Conservation (phyloP, 1,284 basidiomycete species). For the Sanghuangporus sanghuang region DNA sequence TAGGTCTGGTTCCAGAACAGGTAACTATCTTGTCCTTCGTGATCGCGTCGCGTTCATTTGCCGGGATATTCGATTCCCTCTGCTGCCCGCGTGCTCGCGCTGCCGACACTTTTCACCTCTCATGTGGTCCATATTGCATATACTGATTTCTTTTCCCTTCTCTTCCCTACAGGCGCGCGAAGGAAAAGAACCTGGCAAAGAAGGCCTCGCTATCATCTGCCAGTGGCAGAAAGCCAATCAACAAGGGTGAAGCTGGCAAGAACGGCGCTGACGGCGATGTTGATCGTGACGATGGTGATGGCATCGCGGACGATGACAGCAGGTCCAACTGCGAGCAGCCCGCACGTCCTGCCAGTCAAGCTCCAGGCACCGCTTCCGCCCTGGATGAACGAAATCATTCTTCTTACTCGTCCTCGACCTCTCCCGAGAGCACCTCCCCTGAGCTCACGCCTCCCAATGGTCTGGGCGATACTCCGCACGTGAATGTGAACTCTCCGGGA, state of each 20-base stretch:
- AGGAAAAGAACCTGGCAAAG: slow-evolving; percentile 61
- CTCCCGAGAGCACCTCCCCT: slow-evolving; percentile 26
- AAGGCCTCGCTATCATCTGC: slow-evolving; percentile 20
- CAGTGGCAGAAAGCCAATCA: slow-evolving; percentile 11
- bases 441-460: slow-evolving; percentile 38
- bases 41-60: not conserved
- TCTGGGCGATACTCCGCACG: slow-evolving; percentile 23
- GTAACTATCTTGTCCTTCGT: slow-evolving; percentile 33
- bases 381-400: not conserved
- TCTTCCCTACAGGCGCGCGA: slow-evolving; percentile 56
- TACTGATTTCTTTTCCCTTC: slow-evolving; percentile 1
- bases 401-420: slow-evolving; percentile 14
- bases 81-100: not conserved
- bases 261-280: slow-evolving; percentile 12
- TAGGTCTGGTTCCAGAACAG: slow-evolving; percentile 92
- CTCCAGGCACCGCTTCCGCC: not conserved
- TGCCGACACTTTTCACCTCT: not conserved
- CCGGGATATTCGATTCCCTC: not conserved
- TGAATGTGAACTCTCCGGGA: slow-evolving; percentile 4
- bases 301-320: slow-evolving; percentile 1
- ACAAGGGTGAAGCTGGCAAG: slow-evolving; percentile 2
- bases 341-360: slow-evolving; percentile 1
- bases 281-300: slow-evolving; percentile 12
- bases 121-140: not conserved
- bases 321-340: not conserved